Base-by-base conservation (phyloP, 1,284 basidiomycete species). In the Ceratobasidium sp. region DNA sequence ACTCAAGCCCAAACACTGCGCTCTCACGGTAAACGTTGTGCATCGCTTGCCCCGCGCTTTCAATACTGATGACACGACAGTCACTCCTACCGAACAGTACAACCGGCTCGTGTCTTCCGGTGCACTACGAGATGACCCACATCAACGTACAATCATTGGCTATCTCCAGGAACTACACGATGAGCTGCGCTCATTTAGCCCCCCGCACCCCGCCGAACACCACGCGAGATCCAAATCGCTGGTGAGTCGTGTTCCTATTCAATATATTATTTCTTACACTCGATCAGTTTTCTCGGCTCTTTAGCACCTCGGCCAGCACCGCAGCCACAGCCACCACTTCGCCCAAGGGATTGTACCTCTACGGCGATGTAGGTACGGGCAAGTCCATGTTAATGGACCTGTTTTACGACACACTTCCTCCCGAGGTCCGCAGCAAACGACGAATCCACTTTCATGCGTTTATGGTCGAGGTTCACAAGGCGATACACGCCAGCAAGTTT, bases 301-400 rank as follows among this genome's bases (percentile, higher is more conserved):
- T 92, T 77, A 75, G 71, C 79, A 82, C 68, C 42, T 65, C 69
- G 20, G 45, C 73, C 62, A 43, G 58, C 79, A 82, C 47, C 68
- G 74, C 70, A 60, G 42, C 70, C 12, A 69, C 74, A 7, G 74
- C 80, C 34, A 80, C 83, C 17, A 77, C 80, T 4, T 83, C 87
- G 1, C 96, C 96, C 0, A 91, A 91, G 74, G 94, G 96, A 12
- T 83, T 99, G 27, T 99, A 99, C 79, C 87, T 99, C n/a, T 95
- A 93, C 77, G 97, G 97, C 42, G 93, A 95, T 73, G 97, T 99
- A 68, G 96, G 96, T 0, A 98, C 96, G 3, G 96, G 97, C 27
- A 94, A 94, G 84, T 93, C 93, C 0, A 98, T 99, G 96, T 88
- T 99, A 72, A 99, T 99, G 97, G 97, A 99, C 79, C 83, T 99